phyloP scores from a whole-genome alignment of 208 protist species.

The Trypanosoma lewisi region DNA sequence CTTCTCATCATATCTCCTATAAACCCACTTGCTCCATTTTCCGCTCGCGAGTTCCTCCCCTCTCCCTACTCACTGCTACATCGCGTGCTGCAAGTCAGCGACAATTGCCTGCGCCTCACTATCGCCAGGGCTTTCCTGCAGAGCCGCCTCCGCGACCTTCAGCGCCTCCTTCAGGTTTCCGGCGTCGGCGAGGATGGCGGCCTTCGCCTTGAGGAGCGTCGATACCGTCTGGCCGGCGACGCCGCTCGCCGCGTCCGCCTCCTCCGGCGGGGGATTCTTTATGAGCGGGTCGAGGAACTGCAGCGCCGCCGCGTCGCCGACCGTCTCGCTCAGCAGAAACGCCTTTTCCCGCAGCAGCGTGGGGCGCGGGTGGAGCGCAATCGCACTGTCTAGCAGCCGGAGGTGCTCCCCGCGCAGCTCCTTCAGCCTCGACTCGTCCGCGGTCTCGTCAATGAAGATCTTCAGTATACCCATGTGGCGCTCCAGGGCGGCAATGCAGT shows the following conservation, averaged over 20 bases:
- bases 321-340: slow-evolving; percentile 78
- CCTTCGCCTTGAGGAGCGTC: slow-evolving; percentile 86
- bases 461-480: slow-evolving; percentile 54
- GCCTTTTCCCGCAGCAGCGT: slow-evolving; percentile 83
- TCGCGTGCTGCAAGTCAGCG: slow-evolving; percentile 51
- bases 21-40: too few species aligned
- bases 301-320: slow-evolving; percentile 72
- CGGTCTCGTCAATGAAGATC: slow-evolving; percentile 28
- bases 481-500: slow-evolving; percentile 69
- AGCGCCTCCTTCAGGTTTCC: slow-evolving; percentile 66
- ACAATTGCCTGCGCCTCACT: slow-evolving; percentile 70
- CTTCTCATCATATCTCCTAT: too few species aligned
- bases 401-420: slow-evolving; percentile 27
- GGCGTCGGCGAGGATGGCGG: slow-evolving; percentile 83
- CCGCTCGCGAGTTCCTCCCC: too few species aligned
- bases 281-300: slow-evolving; percentile 67
- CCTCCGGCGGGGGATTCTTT: slow-evolving; percentile 71
- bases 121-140: slow-evolving; percentile 58
- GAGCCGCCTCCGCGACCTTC: slow-evolving; percentile 51
- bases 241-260: slow-evolving; percentile 67
- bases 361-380: slow-evolving; percentile 75
- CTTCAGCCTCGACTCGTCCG: slow-evolving; percentile 25
- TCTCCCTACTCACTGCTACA: too few species aligned
- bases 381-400: slow-evolving; percentile 49
- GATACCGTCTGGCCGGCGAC: slow-evolving; percentile 41